Percentiles rank a stretch among this genome's conserved stretches.
phyloP scores from a whole-genome alignment of 306 rosid genomes.

The Betula pendula region DNA sequence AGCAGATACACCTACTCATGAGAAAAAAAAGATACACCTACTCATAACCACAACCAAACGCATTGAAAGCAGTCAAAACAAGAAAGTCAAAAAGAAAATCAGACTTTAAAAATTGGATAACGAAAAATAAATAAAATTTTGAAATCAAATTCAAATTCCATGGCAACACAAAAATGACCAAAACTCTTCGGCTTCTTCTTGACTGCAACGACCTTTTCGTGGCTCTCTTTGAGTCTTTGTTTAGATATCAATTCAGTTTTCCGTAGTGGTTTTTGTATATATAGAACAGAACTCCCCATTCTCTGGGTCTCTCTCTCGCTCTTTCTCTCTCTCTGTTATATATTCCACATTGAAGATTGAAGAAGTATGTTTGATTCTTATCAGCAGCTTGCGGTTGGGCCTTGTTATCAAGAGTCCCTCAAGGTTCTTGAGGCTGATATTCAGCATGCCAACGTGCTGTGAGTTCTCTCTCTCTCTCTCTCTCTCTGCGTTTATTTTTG shows the following conservation, averaged over 20 bases:
- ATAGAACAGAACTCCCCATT: background rate
- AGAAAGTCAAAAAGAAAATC: constrained; percentile 20
- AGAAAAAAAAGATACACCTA: too few relatives aligned
- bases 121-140: too few relatives aligned
- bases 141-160: constrained; percentile 6
- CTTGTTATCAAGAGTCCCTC: constrained; percentile 60
- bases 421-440: constrained; percentile 74
- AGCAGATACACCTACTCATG: background rate
- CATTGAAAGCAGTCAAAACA: constrained; percentile 36
- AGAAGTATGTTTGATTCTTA: constrained; percentile 45
- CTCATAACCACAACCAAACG: constrained; percentile 3
- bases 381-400: constrained; percentile 47
- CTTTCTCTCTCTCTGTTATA: background rate
- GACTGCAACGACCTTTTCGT: constrained; percentile 35
- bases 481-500: background rate
- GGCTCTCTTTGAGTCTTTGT: constrained; percentile 14
- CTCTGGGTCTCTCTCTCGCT: constrained; percentile 16
- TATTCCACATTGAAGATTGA: constrained; percentile 5
- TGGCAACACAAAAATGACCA: background rate
- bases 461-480: constrained; percentile 26
- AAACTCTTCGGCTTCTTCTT: constrained; percentile 18
- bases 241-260: constrained; percentile 2
- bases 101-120: background rate
- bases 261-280: constrained; percentile 4
- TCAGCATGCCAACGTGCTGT: constrained; percentile 77